Base-by-base conservation (phyloP, 176 grass and related monocot genomes). In the Puccinellia tenuiflora region DNA sequence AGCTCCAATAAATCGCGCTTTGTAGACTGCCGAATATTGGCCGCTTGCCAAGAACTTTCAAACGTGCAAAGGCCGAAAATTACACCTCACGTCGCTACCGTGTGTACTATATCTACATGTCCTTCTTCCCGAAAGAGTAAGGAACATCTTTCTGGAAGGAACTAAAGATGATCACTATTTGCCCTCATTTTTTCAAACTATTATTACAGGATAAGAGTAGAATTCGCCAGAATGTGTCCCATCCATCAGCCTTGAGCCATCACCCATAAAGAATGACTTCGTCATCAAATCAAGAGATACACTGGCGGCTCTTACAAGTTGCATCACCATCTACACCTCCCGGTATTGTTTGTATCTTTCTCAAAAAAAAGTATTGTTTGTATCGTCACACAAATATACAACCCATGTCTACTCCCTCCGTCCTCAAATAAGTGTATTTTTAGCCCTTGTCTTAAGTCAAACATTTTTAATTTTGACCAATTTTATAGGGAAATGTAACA, bases 241-340 rank as follows among this genome's bases (percentile, higher is more conserved):
- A 66, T 67, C 33, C 33, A 66, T 67, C 68, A 17, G 26, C 9
- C 7, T 4, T 5, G 21, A 18, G 20, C 70, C 59, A 28, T 42
- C 31, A 10, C 29, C 53, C 20, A 25, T 86, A 78, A 77, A 82
- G 9, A 54, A 77, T n/a, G 78, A 56, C 53, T 7, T 31, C 9
- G 18, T 54, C 71, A 68, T 26, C 69, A 76, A 76, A 81, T 69
- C 69, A 16, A 55, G 25, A 47, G 35, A 67, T 81, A 24, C 31
- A 22, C 17, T 6, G 60, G 59, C 18, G n/a, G n/a, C n/a, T n/a
- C n/a, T n/a, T n/a, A n/a, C n/a, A 53, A 54, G 20, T 83, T 52
- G 29, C 12, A 14, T 70, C 79, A 13, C 31, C n/a, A 52, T 52
- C 10, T 3, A 11, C 2, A 12, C 20, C 66, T 42, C 2, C 39